Evolutionary conservation across 2,329 filamentous ascomycete genomes (phyloP).

Genomic region (Annulohypoxylon truncatum): DNA sequence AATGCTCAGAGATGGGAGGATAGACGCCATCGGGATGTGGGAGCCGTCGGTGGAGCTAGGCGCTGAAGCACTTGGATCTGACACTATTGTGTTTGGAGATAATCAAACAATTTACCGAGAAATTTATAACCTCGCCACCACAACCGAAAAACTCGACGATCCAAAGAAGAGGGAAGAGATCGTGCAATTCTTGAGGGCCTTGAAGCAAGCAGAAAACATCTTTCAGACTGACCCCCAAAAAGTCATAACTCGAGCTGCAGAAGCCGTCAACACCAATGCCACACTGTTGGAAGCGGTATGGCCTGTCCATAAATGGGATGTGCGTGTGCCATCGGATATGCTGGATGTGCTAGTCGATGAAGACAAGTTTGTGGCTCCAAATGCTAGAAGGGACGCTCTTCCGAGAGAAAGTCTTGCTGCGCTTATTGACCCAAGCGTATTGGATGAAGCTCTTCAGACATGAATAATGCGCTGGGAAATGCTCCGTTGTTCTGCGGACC

Average conservation of each 20-base stretch:
- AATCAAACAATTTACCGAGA: conserved; percentile 50
- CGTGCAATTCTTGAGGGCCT: conserved; percentile 47
- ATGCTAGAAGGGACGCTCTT: conserved; percentile 27
- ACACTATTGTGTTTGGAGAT: conserved; percentile 47
- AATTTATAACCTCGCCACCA: conserved; percentile 51
- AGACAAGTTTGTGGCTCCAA: conserved; percentile 43
- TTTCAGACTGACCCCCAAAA: conserved; percentile 46
- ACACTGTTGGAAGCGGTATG: conserved; percentile 44
- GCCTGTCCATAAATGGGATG: conserved; percentile 48
- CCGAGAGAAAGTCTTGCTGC: conserved; percentile 37
- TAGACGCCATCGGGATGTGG: conserved; percentile 52
- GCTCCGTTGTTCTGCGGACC: too few species aligned
- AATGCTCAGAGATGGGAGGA: conserved; percentile 43
- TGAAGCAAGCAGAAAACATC: conserved; percentile 47
- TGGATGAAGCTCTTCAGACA: conserved; percentile 31
- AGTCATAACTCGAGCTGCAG: conserved; percentile 45
- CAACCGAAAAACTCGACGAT: conserved; percentile 49
- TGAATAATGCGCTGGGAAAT: background rate
- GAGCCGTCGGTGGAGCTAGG: conserved; percentile 51
- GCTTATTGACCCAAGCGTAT: conserved; percentile 41
- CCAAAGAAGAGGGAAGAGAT: conserved; percentile 47
- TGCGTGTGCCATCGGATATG: conserved; percentile 43
- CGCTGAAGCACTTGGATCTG: conserved; percentile 43
- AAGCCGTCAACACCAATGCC: conserved; percentile 42
- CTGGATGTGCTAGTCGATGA: conserved; percentile 46